Conservation (phyloP, 495 filamentous ascomycete genomes). For the Astrothelium subdiscretum region DNA sequence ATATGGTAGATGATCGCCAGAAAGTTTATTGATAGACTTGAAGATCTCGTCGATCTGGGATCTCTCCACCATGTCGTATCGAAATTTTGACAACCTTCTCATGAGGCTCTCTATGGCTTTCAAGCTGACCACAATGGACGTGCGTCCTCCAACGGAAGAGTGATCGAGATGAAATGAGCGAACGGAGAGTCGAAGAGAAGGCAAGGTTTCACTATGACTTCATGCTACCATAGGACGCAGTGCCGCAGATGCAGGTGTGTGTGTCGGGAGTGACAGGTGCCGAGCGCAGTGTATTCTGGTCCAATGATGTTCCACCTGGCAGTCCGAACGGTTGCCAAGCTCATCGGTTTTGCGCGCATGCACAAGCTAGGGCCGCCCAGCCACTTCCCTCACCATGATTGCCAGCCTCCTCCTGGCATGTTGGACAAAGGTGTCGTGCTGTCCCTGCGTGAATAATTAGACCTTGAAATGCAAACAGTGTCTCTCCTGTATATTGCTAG, state of each 20-base stretch:
- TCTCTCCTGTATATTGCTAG: not conserved
- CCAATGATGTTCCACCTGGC: not conserved
- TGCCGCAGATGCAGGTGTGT: not conserved
- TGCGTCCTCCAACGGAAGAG: not conserved
- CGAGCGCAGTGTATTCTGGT: not conserved
- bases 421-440: not conserved
- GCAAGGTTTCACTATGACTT: not conserved
- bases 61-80: not conserved
- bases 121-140: not conserved
- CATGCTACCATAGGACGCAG: not conserved
- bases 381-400: not conserved
- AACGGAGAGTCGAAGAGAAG: not conserved
- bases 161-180: not conserved
- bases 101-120: not conserved
- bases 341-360: not conserved
- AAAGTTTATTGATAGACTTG: not conserved
- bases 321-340: not conserved
- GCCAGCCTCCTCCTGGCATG: not conserved
- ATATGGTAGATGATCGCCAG: conserved; percentile 1
- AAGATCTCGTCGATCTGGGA: not conserved
- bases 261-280: not conserved
- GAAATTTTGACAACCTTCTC: not conserved
- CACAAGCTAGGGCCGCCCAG: not conserved
- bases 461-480: not conserved
- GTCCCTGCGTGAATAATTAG: not conserved